phyloP scores from a whole-genome alignment of 805 yeast genomes.

The Ogataea thermomethanolica region DNA sequence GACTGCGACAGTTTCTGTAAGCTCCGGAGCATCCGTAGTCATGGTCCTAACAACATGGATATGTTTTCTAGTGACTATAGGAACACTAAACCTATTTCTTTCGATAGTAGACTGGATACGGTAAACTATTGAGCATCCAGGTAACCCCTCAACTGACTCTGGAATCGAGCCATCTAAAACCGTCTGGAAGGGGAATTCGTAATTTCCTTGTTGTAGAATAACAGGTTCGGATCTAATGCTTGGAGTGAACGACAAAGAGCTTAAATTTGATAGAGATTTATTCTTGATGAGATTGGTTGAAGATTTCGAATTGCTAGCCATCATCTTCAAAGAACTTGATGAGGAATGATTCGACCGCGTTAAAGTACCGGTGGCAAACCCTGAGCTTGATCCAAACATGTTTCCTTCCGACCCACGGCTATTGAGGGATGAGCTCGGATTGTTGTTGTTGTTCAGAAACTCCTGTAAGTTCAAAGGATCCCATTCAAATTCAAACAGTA shows the following conservation, averaged over 20 bases:
- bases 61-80: constrained; percentile 63
- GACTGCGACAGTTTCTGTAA: constrained; percentile 87
- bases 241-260: constrained; percentile 20
- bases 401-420: constrained; percentile 8
- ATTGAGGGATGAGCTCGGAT: constrained; percentile 18
- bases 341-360: constrained; percentile 40
- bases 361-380: constrained; percentile 32
- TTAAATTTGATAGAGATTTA: constrained; percentile 34
- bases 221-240: constrained; percentile 30
- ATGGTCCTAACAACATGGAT: constrained; percentile 81
- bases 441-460: constrained; percentile 20
- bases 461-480: constrained; percentile 58
- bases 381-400: constrained; percentile 11
- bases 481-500: constrained; percentile 77
- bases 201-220: constrained; percentile 66
- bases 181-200: constrained; percentile 85
- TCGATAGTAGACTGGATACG: constrained; percentile 77
- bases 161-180: constrained; percentile 79
- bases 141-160: constrained; percentile 88
- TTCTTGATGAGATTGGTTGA: constrained; percentile 17
- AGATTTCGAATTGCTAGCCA: constrained; percentile 26
- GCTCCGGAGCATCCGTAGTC: constrained; percentile 81
- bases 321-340: constrained; percentile 39
- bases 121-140: constrained; percentile 71
- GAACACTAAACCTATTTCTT: constrained; percentile 70